phyloP scores from a whole-genome alignment of 2,329 filamentous ascomycete species.

The Stagonosporopsis tanaceti region DNA sequence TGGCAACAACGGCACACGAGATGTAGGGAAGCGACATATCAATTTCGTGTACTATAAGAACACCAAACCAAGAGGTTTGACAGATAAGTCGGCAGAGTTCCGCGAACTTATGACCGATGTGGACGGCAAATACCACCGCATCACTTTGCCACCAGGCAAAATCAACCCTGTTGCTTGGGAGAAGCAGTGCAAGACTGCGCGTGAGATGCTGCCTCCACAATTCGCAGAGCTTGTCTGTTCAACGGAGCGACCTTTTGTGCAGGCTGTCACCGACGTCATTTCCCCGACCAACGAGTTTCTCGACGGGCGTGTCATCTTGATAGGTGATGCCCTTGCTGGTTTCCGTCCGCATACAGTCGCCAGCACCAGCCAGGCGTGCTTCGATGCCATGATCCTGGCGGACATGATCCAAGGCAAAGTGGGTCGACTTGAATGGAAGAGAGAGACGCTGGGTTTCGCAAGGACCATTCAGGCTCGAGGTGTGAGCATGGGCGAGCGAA shows the following conservation, averaged over 20 bases:
- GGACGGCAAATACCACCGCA: constrained; percentile 50
- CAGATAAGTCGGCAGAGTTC: constrained; percentile 50
- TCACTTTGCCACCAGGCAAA: constrained; percentile 55
- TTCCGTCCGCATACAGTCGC: constrained; percentile 58
- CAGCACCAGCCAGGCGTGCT: constrained; percentile 58
- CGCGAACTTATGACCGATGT: constrained; percentile 56
- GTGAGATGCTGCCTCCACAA: constrained; percentile 48
- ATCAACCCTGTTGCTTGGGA: constrained; percentile 52
- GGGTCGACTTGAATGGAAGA: constrained; percentile 47
- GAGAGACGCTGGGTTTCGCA: constrained; percentile 48
- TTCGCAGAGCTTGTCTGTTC: constrained; percentile 54
- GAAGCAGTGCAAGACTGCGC: constrained; percentile 45
- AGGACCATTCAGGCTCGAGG: constrained; percentile 49
- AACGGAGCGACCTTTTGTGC: constrained; percentile 55
- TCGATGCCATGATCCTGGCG: constrained; percentile 53
- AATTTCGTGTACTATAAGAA: constrained; percentile 61
- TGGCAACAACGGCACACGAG: constrained; percentile 50
- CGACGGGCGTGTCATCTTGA: constrained; percentile 54
- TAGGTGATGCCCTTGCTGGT: constrained; percentile 58
- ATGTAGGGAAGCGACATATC: constrained; percentile 52
- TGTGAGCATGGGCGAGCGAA: constrained; percentile 51
- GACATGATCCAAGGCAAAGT: constrained; percentile 52
- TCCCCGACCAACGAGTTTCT: constrained; percentile 49
- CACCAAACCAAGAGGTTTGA: constrained; percentile 35
- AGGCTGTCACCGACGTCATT: constrained; percentile 56